Percentiles rank a stretch among this genome's conserved stretches.
Conservation (phyloP, 768 basidiomycete species). For the Mycena galopus region DNA sequence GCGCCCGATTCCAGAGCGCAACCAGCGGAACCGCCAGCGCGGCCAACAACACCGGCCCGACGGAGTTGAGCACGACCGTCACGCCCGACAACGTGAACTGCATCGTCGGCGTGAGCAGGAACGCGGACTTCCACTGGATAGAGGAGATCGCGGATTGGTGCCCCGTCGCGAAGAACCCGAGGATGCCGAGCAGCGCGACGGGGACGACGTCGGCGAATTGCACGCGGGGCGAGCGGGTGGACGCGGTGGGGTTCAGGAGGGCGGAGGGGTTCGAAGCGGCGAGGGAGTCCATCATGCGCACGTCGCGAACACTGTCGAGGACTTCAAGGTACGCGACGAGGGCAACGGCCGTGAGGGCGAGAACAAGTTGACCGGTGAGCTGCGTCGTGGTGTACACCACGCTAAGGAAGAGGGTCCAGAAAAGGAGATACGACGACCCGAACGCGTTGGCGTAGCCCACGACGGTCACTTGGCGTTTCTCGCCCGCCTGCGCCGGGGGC, state of each 20-base stretch:
- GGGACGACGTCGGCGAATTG: constrained; percentile 79
- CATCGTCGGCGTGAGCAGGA: constrained; percentile 79
- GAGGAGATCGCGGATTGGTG: constrained; percentile 92
- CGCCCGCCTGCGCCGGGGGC: constrained; percentile 39
- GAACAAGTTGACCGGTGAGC: constrained; percentile 84
- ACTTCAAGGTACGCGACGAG: constrained; percentile 85
- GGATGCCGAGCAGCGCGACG: constrained; percentile 80
- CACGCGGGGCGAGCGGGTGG: constrained; percentile 51
- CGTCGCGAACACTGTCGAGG: constrained; percentile 85
- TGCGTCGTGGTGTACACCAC: constrained; percentile 78
- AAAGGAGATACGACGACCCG: constrained; percentile 88
- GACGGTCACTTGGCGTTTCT: constrained; percentile 65
- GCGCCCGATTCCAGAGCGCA: constrained; percentile 87
- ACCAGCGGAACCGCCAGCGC: constrained; percentile 76
- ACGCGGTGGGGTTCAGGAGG: constrained; percentile 51
- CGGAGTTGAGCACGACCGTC: constrained; percentile 81
- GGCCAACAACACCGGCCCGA: constrained; percentile 80
- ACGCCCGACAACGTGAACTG: constrained; percentile 80
- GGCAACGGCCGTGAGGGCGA: constrained; percentile 74
- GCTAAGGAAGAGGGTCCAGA: constrained; percentile 77
- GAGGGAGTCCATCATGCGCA: constrained; percentile 66
- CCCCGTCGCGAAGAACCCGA: constrained; percentile 89
- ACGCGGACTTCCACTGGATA: constrained; percentile 96
- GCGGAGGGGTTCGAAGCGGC: constrained; percentile 60
- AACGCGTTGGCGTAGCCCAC: constrained; percentile 92